A percentile compares a stretch with the other conserved stretches of the same genome.
These are phyloP conservation scores for Chaetomiaceae sp. DNA, from an alignment of 2,329 filamentous ascomycete genomes.

Conservation along the genomic window DNA sequence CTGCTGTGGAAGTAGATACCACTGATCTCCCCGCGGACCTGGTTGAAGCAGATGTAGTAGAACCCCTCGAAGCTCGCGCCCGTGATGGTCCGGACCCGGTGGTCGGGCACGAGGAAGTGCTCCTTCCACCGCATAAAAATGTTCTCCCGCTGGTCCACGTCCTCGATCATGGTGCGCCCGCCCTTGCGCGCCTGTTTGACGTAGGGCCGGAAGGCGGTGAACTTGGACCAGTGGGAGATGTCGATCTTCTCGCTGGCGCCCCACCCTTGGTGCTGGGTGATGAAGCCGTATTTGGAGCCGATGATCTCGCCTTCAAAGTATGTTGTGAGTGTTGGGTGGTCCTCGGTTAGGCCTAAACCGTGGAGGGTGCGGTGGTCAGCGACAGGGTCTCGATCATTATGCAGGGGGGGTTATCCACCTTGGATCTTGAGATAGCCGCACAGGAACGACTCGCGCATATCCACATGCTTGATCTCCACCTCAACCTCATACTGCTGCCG, in stretches of 20 bases:
- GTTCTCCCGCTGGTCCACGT: slow-evolving; percentile 75
- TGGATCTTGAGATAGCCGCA: slow-evolving; percentile 95
- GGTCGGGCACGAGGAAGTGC: slow-evolving; percentile 93
- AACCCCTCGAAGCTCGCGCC: slow-evolving; percentile 98
- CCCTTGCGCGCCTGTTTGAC: slow-evolving; percentile 54
- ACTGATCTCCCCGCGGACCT: slow-evolving; percentile 76
- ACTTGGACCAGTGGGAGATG: slow-evolving; percentile 87
- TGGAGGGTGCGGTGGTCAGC: slow-evolving; percentile 12
- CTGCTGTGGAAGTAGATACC: slow-evolving; percentile 98
- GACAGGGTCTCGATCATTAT: background rate
- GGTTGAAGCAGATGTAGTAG: slow-evolving; percentile 99
- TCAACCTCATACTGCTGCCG: slow-evolving; percentile 91
- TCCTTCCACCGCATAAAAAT: slow-evolving; percentile 99
- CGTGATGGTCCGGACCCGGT: slow-evolving; percentile 82
- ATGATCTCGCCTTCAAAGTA: slow-evolving; percentile 99
- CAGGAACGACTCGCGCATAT: slow-evolving; percentile 88
- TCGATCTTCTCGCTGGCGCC: slow-evolving; percentile 89
- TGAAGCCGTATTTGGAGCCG: slow-evolving; percentile 89
- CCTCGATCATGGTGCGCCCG: slow-evolving; percentile 54
- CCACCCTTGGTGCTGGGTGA: slow-evolving; percentile 84
- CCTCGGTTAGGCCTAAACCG: slow-evolving; percentile 74
- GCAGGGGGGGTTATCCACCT: slow-evolving; percentile 50
- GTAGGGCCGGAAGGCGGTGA: slow-evolving; percentile 78
- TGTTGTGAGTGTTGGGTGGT: slow-evolving; percentile 94
- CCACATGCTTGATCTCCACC: slow-evolving; percentile 94